phyloP scores from a whole-genome alignment of 495 filamentous ascomycete genomes.

The Thermothielavioides terrestris region DNA sequence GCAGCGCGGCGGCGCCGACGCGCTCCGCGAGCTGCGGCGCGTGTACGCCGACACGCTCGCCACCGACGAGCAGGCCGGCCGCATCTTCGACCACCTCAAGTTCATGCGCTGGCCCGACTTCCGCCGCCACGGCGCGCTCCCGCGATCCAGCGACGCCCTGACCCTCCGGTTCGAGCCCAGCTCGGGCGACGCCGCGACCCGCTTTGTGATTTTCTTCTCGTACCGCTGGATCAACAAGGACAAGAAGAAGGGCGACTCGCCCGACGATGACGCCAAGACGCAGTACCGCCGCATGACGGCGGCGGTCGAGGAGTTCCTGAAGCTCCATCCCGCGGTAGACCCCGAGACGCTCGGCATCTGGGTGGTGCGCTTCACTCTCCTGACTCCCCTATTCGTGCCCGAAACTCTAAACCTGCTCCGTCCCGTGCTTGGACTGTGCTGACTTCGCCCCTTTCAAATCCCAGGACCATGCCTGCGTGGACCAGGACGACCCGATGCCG shows the following conservation, averaged over 20 bases:
- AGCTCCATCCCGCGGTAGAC: slow-evolving; percentile 6
- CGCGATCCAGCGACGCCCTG: background rate
- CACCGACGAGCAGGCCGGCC: slow-evolving; percentile 3
- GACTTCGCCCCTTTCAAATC: too few relatives aligned
- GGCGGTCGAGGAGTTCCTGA: slow-evolving; percentile 16
- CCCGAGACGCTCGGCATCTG: slow-evolving; percentile 16
- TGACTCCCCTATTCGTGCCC: too few relatives aligned
- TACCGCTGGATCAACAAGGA: slow-evolving; percentile 3
- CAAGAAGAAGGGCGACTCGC: background rate
- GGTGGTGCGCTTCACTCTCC: too few relatives aligned
- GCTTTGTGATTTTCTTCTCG: slow-evolving; percentile 2
- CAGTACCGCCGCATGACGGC: slow-evolving; percentile 16
- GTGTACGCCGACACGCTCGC: slow-evolving; percentile 15
- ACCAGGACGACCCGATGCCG: slow-evolving; percentile 17
- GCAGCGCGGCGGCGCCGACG: background rate
- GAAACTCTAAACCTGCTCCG: background rate
- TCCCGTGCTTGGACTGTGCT: background rate
- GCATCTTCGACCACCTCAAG: slow-evolving; percentile 15
- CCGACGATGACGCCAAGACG: background rate
- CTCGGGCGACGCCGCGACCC: background rate
- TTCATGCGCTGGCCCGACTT: slow-evolving; percentile 1
- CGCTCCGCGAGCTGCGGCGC: slow-evolving; percentile 7
- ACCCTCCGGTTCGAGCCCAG: background rate
- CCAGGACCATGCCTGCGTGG: slow-evolving; percentile 23
- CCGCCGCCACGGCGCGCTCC: background rate